A percentile compares a stretch with the other conserved stretches of the same genome.
phyloP scores from a whole-genome alignment of 2,329 filamentous ascomycete species.

The Ophiocordyceps robertsii region DNA sequence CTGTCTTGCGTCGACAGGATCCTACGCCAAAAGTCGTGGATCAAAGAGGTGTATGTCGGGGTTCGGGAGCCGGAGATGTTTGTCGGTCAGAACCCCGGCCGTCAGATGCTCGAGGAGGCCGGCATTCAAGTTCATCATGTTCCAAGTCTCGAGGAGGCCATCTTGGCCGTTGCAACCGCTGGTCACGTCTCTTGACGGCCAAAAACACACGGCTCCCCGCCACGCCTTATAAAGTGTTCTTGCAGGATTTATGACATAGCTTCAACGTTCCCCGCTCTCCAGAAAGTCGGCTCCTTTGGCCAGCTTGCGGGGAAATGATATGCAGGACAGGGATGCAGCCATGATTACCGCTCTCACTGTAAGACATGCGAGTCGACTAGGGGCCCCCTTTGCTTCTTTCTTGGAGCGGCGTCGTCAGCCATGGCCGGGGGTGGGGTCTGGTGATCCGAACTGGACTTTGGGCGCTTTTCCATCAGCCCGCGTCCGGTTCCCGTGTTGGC shows the following conservation, averaged over 20 bases:
- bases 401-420: too few relatives aligned
- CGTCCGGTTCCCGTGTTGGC: background rate
- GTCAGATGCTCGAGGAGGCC: slow-evolving; percentile 51
- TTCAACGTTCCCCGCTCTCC: background rate
- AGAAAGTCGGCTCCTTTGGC: too few relatives aligned
- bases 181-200: slow-evolving; percentile 41
- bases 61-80: slow-evolving; percentile 85
- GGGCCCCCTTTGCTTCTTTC: too few relatives aligned
- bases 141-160: slow-evolving; percentile 64
- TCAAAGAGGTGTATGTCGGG: slow-evolving; percentile 73
- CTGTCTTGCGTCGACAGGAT: slow-evolving; percentile 69
- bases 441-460: background rate
- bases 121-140: slow-evolving; percentile 66
- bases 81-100: slow-evolving; percentile 68
- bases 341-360: too few relatives aligned
- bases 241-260: too few relatives aligned
- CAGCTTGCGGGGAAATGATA: too few relatives aligned
- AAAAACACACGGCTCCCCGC: too few relatives aligned
- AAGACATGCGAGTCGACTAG: too few relatives aligned
- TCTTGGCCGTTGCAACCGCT: slow-evolving; percentile 68
- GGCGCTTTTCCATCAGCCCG: background rate
- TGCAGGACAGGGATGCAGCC: too few relatives aligned
- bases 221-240: too few relatives aligned
- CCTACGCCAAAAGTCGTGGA: slow-evolving; percentile 43
- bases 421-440: too few relatives aligned